Evolutionary conservation across 2,329 filamentous ascomycete species (phyloP), one percentile per base, ranked within the genome.

Genomic region (Pseudocercospora musae): DNA sequence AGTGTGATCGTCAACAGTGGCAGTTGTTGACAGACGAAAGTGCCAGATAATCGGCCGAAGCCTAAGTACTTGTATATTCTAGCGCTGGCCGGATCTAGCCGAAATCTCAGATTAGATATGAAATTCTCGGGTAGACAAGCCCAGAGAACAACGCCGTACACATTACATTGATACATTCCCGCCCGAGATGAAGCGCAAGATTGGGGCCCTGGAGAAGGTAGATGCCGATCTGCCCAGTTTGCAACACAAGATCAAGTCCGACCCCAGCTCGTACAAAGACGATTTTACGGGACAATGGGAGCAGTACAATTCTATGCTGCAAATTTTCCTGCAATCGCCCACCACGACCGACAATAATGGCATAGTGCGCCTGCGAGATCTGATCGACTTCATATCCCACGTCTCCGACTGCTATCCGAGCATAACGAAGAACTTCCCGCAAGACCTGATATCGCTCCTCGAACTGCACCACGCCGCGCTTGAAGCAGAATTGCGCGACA

Each of bases 381-480:
- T 96, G 69, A 90, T 99, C 71, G 94, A 98, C 73, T 90, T 99
- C 71, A 88, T 98, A 70, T 88, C 93, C 20, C 95, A 99, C 78
- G 90, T 96, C 65, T 90, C 94, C 74, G 93, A 97, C 74, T 96
- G 92, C 80, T 99, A 96, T 77, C 92, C 91, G 56, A 85, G 89
- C 62, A 85, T 94, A 65, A 93, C 92, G 1, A 82, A 82, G 57
- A 81, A 84, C 9, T 98, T 97, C 69, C 86, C 92, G 21, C 83
- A 88, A 46, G 90, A 96, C 67, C 82, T 99, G 54, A 92, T 92
- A 72, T 83, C 87, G 31, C 89, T 99, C 62, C 79, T 99, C 52
- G 86, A 86, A 53, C 82, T 89, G 69, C 92, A 98, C 74, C 94
- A 98, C 82, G 86, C 89, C 50, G 84, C 88, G 2, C 82, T 99